Evolutionary conservation across 768 basidiomycete genomes (phyloP), one percentile per base, ranked within the genome.

Genomic region (Collybiopsis luxurians): DNA sequence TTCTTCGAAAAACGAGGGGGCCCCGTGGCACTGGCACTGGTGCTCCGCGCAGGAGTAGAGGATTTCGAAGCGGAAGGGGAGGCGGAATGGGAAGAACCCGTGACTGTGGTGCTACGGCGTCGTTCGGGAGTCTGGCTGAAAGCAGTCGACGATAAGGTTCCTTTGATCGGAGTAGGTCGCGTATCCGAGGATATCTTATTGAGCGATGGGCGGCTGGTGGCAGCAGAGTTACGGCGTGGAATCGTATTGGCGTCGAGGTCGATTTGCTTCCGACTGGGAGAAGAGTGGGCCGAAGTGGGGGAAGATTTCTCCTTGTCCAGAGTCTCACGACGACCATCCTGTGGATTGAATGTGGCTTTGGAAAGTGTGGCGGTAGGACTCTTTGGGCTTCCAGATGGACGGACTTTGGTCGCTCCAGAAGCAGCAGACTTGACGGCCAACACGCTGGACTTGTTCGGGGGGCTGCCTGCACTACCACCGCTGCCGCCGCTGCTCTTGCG

Each of bases 201-300:
- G 30, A 31, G 31, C 31, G 13, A 13, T 5, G 31, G 31, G 31
- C 31, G 31, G 13, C 31, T 34, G 13, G 31, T 13, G 13, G 31
- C 31, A 34, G 67, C 63, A 38, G 79, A 73, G 40, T 75, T 70
- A 49, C 79, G 80, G 49, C 80, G 78, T 19, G 79, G 78, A 28
- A 78, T 66, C 30, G 74, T 58, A 23, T 78, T 69, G 19, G 71
- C 69, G 12, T 83, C 84, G 34, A 87, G 71, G 56, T 90, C 87
- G 38, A 78, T 59, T 51, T 79, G 71, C 69, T 81, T 87, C 21
- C 84, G 82, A 60, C 74, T 76, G 0, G 88, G 85, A 11, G 87
- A 86, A 5, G 85, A 76, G 60, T 84, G 80, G 1, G 80, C 73
- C 7, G 81, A 83, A 28, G 83, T 81, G 24, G 80, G 78, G 4